These are phyloP conservation scores for Carex scoparia DNA, from an alignment of 176 grass and related monocot genomes.

Conservation along the genomic window DNA sequence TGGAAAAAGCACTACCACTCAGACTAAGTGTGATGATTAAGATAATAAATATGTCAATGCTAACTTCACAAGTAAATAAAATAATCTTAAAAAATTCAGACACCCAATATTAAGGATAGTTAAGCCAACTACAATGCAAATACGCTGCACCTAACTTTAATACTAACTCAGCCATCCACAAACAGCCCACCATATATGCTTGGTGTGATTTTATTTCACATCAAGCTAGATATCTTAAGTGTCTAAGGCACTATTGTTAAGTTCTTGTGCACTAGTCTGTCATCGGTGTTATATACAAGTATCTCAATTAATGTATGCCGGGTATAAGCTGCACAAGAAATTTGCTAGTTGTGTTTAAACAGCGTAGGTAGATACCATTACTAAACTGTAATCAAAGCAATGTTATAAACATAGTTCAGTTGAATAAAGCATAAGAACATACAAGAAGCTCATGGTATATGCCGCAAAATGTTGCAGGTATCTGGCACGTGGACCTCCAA, in stretches of 20 bases:
- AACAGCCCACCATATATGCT: background rate
- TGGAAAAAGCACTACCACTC: background rate
- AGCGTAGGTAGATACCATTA: background rate
- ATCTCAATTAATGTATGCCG: background rate
- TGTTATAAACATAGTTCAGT: slow-evolving; percentile 11
- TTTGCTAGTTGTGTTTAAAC: background rate
- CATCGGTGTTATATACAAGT: background rate
- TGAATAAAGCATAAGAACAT: slow-evolving; percentile 26
- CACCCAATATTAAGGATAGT: background rate
- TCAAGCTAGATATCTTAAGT: background rate
- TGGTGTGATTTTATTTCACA: background rate
- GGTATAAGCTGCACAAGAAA: background rate
- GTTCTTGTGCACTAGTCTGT: background rate
- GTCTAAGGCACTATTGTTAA: background rate
- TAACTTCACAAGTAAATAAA: background rate
- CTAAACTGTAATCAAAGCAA: slow-evolving; percentile 25
- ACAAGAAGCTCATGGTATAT: slow-evolving; percentile 90
- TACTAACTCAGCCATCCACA: background rate
- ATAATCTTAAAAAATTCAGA: background rate
- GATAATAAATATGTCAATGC: background rate
- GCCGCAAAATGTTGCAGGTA: slow-evolving; percentile 96
- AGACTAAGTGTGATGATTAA: background rate
- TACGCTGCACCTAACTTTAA: background rate
- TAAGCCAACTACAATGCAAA: slow-evolving; percentile 8
- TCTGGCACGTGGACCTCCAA: slow-evolving; percentile 88